phyloP scores from a whole-genome alignment of 1,139 yeast genomes.

The Kazachstania sp. region DNA sequence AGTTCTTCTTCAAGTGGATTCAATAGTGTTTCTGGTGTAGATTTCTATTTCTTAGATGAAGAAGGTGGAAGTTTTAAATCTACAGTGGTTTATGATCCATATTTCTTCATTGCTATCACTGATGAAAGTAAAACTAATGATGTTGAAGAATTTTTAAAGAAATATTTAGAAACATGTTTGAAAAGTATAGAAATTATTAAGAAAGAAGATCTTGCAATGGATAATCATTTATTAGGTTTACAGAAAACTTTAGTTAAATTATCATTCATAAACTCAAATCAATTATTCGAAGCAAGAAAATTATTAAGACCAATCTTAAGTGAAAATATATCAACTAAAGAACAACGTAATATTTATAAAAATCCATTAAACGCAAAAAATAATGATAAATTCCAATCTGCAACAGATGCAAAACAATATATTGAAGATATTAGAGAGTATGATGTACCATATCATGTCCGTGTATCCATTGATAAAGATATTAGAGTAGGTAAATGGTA shows the following conservation, averaged over 20 bases:
- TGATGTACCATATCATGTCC: slow-evolving; percentile 93
- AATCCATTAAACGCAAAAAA: slow-evolving; percentile 4
- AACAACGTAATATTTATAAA: slow-evolving; percentile 59
- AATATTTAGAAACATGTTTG: slow-evolving; percentile 53
- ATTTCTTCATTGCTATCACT: slow-evolving; percentile 65
- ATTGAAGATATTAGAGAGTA: slow-evolving; percentile 83
- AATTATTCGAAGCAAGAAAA: slow-evolving; percentile 67
- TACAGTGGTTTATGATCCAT: slow-evolving; percentile 77
- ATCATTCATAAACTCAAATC: slow-evolving; percentile 65
- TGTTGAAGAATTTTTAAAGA: slow-evolving; percentile 76
- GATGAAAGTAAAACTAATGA: slow-evolving; percentile 50
- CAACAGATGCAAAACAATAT: slow-evolving; percentile 49
- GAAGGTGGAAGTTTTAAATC: slow-evolving; percentile 95
- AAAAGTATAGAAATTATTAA: slow-evolving; percentile 47
- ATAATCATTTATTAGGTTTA: slow-evolving; percentile 82
- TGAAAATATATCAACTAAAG: slow-evolving; percentile 56
- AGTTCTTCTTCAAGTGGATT: slow-evolving; percentile 37
- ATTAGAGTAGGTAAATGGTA: slow-evolving; percentile 97
- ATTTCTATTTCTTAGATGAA: slow-evolving; percentile 90
- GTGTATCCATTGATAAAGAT: slow-evolving; percentile 83
- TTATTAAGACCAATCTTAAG: slow-evolving; percentile 58
- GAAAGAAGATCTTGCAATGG: slow-evolving; percentile 72
- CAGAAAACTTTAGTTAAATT: slow-evolving; percentile 57
- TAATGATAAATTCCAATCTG: slow-evolving; percentile 1
- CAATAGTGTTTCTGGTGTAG: slow-evolving; percentile 79